Evolutionary conservation across 2,329 filamentous ascomycete genomes (phyloP), one percentile per base, ranked within the genome.

Genomic region (Penicillium sp.): DNA sequence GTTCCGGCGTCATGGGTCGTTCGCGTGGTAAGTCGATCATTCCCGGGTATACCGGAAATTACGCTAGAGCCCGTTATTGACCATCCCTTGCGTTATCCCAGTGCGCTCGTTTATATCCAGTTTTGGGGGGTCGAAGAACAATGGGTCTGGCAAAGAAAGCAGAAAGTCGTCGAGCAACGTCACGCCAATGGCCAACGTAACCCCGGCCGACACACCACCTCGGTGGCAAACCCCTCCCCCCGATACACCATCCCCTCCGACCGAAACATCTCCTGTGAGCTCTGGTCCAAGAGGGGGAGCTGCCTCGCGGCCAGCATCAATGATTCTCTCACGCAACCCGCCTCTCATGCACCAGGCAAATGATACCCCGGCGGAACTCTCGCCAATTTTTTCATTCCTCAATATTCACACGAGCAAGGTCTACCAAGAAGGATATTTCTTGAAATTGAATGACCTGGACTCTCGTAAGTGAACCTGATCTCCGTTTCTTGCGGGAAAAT

Each of bases 331-430:
- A 57, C 92, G 92, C 74, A 87, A 91, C 65, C 90, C 91, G 68
- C 89, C 88, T 68, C 76, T 91, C 72, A 91, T 96, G 87, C 90
- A 96, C 67, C 81, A 94, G 60, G 85, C 84, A 68, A 82, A 87
- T 63, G 91, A 97, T 70, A 96, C 90, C 29, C 85, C 94, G 59
- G 91, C 94, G 35, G 94, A 99, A 79, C 81, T 99, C 59, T 89
- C 91, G 76, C 93, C 92, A 60, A 92, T 97, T 67, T 97, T 97
- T 74, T 90, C 85, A 57, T 94, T 91, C 69, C 82, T 99, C 61
- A 97, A 96, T 76, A 94, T 88, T 74, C 94, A 99, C 73, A 88
- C 86, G 54, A 97, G 97, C 74, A 97, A 97, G 76, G 79, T 97
- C 52, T 99, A 97, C 72, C 92, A 97, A 65, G 94, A 99, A 76